phyloP scores from a whole-genome alignment of 495 filamentous ascomycete species.

The Umbilicaria muhlenbergii region DNA sequence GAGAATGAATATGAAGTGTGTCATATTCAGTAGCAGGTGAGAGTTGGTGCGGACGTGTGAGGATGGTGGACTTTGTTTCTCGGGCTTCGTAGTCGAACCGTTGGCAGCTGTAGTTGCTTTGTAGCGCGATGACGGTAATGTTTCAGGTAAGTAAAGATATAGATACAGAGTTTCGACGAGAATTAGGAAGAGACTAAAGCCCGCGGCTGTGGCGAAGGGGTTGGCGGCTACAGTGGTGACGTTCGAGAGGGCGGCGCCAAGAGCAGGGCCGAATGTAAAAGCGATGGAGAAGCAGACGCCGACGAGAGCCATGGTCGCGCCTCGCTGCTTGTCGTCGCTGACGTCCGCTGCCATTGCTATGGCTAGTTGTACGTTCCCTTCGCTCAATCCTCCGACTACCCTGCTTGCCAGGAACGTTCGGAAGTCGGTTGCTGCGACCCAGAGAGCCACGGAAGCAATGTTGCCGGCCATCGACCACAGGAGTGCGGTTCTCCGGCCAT shows the following conservation, averaged over 20 bases:
- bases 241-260: slow-evolving; percentile 70
- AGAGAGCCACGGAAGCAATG: slow-evolving; percentile 78
- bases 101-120: slow-evolving; percentile 2
- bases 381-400: slow-evolving; percentile 82
- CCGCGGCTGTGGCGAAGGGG: slow-evolving; percentile 82
- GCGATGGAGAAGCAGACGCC: slow-evolving; percentile 94
- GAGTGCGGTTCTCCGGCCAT: slow-evolving; percentile 78
- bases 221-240: slow-evolving; percentile 67
- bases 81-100: background rate
- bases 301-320: slow-evolving; percentile 87
- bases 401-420: slow-evolving; percentile 86
- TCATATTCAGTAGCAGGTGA: slow-evolving; percentile 63
- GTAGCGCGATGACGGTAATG: slow-evolving; percentile 36
- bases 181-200: slow-evolving; percentile 68
- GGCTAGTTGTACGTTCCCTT: slow-evolving; percentile 93
- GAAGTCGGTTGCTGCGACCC: slow-evolving; percentile 87
- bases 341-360: slow-evolving; percentile 96
- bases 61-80: background rate
- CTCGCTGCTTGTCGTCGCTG: slow-evolving; percentile 63
- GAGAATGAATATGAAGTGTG: slow-evolving; percentile 83
- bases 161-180: slow-evolving; percentile 76
- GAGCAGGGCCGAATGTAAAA: slow-evolving; percentile 86
- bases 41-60: slow-evolving; percentile 49
- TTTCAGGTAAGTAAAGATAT: slow-evolving; percentile 81
- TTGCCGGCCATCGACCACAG: slow-evolving; percentile 93